Percentiles rank a stretch among this genome's conserved stretches.
phyloP scores from a whole-genome alignment of 768 basidiomycete species.

The Phaeotremella fagi region DNA sequence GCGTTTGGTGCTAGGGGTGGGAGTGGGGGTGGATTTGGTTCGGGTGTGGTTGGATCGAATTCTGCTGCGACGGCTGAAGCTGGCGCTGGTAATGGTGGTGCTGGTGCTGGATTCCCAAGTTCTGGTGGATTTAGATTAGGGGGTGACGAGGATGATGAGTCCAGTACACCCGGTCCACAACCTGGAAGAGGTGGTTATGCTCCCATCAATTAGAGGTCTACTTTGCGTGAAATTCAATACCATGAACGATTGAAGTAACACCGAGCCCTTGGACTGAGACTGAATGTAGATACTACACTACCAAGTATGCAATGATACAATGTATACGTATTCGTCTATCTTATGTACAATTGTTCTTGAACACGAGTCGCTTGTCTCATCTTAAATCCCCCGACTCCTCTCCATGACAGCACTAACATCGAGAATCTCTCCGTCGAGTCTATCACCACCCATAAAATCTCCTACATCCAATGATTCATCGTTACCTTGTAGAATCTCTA shows the following conservation, averaged over 20 bases:
- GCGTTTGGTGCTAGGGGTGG: conserved; percentile 7
- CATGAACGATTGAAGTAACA: background rate
- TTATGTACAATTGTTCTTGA: background rate
- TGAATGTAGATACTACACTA: too few relatives aligned
- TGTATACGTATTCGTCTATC: conserved; percentile 1
- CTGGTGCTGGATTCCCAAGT: conserved; percentile 35
- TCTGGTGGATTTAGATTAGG: conserved; percentile 41
- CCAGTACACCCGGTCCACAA: conserved; percentile 13
- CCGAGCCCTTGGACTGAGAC: too few relatives aligned
- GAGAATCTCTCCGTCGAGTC: conserved; percentile 22
- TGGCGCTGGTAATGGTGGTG: background rate
- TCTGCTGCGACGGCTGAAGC: background rate
- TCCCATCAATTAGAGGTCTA: conserved; percentile 30
- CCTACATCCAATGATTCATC: conserved; percentile 74
- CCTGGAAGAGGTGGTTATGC: conserved; percentile 37
- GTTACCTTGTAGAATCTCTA: conserved; percentile 88
- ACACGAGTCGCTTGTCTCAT: background rate
- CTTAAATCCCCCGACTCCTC: conserved; percentile 35
- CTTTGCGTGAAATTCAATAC: conserved; percentile 9
- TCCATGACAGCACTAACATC: conserved; percentile 38
- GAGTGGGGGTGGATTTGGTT: conserved; percentile 24
- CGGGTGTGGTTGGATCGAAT: background rate
- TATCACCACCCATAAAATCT: conserved; percentile 74
- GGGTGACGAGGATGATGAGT: conserved; percentile 26
- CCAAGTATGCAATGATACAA: background rate